Conservation (phyloP, 495 filamentous ascomycete species). For the Opeltia flavorubescens region DNA sequence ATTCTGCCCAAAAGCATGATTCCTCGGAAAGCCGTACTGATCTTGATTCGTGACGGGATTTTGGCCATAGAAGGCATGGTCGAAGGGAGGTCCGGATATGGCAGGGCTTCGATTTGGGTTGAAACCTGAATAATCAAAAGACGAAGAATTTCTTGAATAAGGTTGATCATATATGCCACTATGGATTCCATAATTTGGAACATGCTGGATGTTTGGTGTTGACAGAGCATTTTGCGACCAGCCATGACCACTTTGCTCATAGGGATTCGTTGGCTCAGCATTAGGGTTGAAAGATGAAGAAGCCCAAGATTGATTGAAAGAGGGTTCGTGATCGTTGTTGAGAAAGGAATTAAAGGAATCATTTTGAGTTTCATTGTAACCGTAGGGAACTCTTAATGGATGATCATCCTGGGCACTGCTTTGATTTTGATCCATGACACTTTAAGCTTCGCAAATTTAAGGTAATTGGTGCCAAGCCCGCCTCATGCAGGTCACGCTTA, state of each 20-base stretch:
- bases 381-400: conserved; percentile 9
- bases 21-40: conserved; percentile 7
- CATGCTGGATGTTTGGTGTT: conserved; percentile 1
- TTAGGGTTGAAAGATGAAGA: conserved; percentile 7
- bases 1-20: conserved; percentile 4
- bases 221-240: conserved; percentile 7
- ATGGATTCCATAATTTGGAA: conserved; percentile 6
- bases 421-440: conserved; percentile 12
- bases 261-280: conserved; percentile 12
- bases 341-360: conserved; percentile 17
- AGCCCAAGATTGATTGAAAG: conserved; percentile 15
- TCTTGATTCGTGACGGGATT: conserved; percentile 5
- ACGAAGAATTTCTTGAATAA: conserved; percentile 8
- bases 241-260: conserved; percentile 9
- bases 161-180: conserved; percentile 7
- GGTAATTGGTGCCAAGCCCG: neutral
- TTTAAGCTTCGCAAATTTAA: conserved; percentile 3
- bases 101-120: neutral
- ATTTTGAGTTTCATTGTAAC: conserved; percentile 10
- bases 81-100: conserved; percentile 7
- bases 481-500: neutral
- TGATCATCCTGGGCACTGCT: conserved; percentile 11
- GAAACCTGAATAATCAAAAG: conserved; percentile 9
- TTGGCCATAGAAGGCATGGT: conserved; percentile 7
- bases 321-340: conserved; percentile 13